These are phyloP conservation scores for Linderniella brevidens DNA, from an alignment of 257 asterid species.

Conservation along the genomic window DNA sequence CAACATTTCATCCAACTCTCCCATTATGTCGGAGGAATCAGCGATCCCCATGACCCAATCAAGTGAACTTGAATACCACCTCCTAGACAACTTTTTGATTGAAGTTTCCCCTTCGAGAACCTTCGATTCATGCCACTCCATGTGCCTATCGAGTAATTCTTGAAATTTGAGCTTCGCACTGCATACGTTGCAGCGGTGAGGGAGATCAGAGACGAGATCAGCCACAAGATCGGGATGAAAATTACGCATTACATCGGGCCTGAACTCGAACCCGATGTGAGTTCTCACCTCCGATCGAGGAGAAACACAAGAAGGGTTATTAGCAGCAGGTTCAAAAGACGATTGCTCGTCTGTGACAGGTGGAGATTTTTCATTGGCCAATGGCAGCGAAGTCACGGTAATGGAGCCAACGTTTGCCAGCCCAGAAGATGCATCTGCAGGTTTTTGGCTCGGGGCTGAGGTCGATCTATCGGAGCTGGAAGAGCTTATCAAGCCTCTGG, in stretches of 20 bases:
- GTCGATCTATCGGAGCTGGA: conserved; percentile 21
- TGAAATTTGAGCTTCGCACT: conserved; percentile 32
- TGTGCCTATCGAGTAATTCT: conserved; percentile 40
- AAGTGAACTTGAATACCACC: conserved; percentile 33
- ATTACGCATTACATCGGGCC: conserved; percentile 30
- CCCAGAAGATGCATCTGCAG: conserved; percentile 15
- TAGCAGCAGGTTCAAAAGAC: conserved; percentile 12
- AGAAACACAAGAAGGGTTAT: conserved; percentile 10
- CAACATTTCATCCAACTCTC: conserved; percentile 10
- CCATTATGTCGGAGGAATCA: conserved; percentile 11
- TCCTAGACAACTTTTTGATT: conserved; percentile 25
- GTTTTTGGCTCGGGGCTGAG: conserved; percentile 12
- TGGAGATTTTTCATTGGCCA: conserved; percentile 13
- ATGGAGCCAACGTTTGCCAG: conserved; percentile 16
- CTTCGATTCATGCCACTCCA: conserved; percentile 46
- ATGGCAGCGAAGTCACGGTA: conserved; percentile 18
- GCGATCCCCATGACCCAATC: conserved; percentile 28
- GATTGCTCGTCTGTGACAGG: conserved; percentile 13
- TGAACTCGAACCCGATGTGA: conserved; percentile 46
- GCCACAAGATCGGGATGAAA: conserved; percentile 33
- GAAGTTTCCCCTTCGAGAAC: conserved; percentile 14
- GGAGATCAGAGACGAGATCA: conserved; percentile 38
- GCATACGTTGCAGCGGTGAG: conserved; percentile 37
- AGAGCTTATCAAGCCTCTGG: conserved; percentile 43
- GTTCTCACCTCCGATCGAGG: conserved; percentile 14